Conservation (phyloP, 2,329 filamentous ascomycete species). For the Calonectria leucothoes region DNA sequence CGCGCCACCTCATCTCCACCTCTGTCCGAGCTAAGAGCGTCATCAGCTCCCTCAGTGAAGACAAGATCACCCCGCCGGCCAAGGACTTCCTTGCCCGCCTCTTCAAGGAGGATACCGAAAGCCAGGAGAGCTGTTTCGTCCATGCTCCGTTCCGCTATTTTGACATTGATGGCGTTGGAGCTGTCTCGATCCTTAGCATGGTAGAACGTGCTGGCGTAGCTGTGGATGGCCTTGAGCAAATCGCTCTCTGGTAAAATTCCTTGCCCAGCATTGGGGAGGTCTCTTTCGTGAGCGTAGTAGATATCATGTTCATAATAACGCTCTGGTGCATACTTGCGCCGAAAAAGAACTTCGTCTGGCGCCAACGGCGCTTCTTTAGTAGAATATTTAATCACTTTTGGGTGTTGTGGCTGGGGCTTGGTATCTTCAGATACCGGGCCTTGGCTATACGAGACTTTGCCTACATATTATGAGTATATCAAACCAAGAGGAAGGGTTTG, state of each 20-base stretch:
- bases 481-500: constrained; percentile 11
- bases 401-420: constrained; percentile 25
- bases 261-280: constrained; percentile 60
- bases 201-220: constrained; percentile 77
- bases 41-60: constrained; percentile 70
- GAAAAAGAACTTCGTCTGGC: constrained; percentile 79
- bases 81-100: constrained; percentile 70
- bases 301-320: constrained; percentile 78
- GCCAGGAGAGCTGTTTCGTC: constrained; percentile 83
- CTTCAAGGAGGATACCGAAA: constrained; percentile 80
- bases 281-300: constrained; percentile 72
- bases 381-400: constrained; percentile 38
- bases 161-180: constrained; percentile 35
- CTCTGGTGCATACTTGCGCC: constrained; percentile 70
- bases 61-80: constrained; percentile 76
- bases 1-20: constrained; percentile 31
- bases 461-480: constrained; percentile 43
- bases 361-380: constrained; percentile 55
- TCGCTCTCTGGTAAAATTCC: constrained; percentile 73
- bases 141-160: constrained; percentile 70
- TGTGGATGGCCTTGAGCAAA: constrained; percentile 75
- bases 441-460: constrained; percentile 44
- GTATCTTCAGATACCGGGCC: constrained; percentile 33
- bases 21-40: constrained; percentile 6
- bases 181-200: constrained; percentile 49